Evolutionary conservation across 768 basidiomycete species (phyloP).

Genomic region (Tricholoma furcatifolium): DNA sequence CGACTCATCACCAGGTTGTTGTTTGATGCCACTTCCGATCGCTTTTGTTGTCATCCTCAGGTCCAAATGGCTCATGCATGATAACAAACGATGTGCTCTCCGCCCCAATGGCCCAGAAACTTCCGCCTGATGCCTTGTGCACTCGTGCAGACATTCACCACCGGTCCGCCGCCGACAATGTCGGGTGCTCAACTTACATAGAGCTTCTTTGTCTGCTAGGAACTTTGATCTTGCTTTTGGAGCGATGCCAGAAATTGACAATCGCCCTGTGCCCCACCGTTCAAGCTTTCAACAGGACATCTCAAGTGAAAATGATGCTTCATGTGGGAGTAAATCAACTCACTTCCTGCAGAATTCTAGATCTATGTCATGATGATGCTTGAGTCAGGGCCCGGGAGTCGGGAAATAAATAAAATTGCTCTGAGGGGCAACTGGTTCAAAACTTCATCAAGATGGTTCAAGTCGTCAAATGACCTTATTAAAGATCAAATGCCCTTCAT

Average conservation of each 20-base stretch:
- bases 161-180: neutral
- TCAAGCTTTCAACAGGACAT: neutral
- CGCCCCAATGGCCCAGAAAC: no score
- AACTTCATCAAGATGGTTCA: constrained; percentile 2
- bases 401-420: neutral
- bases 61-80: neutral
- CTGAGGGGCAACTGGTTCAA: constrained; percentile 1
- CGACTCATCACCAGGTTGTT: no score
- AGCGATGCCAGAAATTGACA: constrained; percentile 1
- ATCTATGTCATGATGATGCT: no score
- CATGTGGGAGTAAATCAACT: neutral
- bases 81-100: neutral
- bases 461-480: constrained; percentile 3
- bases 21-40: no score
- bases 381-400: neutral
- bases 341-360: neutral
- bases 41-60: no score
- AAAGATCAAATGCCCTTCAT: constrained; percentile 2
- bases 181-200: neutral
- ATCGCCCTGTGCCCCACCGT: neutral
- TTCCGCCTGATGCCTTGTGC: no score
- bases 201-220: neutral
- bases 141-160: neutral
- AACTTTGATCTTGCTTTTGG: neutral
- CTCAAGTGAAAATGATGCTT: neutral